Conservation (phyloP, 495 filamentous ascomycete species). For the Saxophila tyrrhenica region DNA sequence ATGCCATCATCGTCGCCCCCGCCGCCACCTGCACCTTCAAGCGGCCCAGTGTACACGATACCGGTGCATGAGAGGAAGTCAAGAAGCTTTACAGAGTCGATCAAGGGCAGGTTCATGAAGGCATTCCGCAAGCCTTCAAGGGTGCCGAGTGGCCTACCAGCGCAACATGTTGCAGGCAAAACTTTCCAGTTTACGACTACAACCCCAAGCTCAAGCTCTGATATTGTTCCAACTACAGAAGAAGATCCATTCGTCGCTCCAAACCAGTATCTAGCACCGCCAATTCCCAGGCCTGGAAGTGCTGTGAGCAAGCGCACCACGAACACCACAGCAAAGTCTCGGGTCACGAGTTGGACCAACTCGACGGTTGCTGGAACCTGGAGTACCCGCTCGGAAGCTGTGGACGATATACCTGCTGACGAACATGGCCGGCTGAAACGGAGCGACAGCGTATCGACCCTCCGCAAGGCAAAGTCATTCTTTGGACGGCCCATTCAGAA, state of each 20-base stretch:
- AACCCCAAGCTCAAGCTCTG: not conserved
- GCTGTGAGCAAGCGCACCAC: not conserved
- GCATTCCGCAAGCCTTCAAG: constrained; percentile 14
- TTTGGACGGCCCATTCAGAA: constrained; percentile 14
- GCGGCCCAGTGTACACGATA: not conserved
- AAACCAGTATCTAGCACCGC: not conserved
- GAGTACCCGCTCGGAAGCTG: constrained; percentile 28
- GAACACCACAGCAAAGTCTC: constrained; percentile 31
- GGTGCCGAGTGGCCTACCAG: constrained; percentile 9
- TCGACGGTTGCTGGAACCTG: constrained; percentile 46
- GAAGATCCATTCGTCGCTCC: not conserved
- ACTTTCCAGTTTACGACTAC: constrained; percentile 9
- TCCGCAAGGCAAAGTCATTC: constrained; percentile 17
- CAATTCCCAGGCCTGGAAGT: not conserved
- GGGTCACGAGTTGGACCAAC: constrained; percentile 67
- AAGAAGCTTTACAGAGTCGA: constrained; percentile 12
- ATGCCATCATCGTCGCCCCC: not conserved
- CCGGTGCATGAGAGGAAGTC: constrained; percentile 1
- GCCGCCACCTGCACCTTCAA: not conserved
- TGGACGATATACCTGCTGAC: constrained; percentile 56
- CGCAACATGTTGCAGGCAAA: constrained; percentile 19
- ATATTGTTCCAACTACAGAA: not conserved
- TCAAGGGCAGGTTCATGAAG: constrained; percentile 18
- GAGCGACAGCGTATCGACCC: constrained; percentile 7
- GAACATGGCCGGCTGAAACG: constrained; percentile 33